Conservation (phyloP, 164 flowering plant genomes). For the Magnolia sinica region DNA sequence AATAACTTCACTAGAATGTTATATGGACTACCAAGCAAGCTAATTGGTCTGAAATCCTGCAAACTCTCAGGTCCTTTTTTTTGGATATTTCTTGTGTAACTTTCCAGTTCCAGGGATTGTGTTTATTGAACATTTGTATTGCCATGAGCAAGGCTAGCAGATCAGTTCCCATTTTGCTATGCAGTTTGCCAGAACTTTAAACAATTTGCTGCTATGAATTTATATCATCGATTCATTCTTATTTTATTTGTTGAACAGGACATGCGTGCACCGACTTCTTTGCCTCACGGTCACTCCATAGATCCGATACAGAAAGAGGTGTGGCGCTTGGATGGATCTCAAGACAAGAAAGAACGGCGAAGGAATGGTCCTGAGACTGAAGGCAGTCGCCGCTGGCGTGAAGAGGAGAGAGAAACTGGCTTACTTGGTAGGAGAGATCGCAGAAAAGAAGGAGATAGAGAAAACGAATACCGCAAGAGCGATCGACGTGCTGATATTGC, state of each 20-base stretch:
- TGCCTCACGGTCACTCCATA: slow-evolving; percentile 25
- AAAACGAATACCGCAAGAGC: slow-evolving; percentile 12
- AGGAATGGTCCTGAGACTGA: slow-evolving; percentile 55
- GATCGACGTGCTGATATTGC: slow-evolving; percentile 57
- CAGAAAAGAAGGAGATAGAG: slow-evolving; percentile 43
- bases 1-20: too few species aligned
- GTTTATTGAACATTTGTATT: not conserved
- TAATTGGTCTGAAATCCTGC: too few species aligned
- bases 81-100: not conserved
- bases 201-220: slow-evolving; percentile 2
- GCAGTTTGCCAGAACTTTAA: not conserved
- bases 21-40: too few species aligned
- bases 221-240: not conserved
- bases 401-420: slow-evolving; percentile 94
- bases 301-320: slow-evolving; percentile 59
- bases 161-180: not conserved
- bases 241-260: slow-evolving; percentile 37
- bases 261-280: slow-evolving; percentile 39
- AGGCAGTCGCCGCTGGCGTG: slow-evolving; percentile 78
- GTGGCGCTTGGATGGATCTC: slow-evolving; percentile 63
- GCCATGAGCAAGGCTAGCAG: not conserved
- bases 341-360: slow-evolving; percentile 83
- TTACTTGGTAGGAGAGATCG: slow-evolving; percentile 77
- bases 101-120: not conserved
- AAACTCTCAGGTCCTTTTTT: too few species aligned